A percentile compares a stretch with the other conserved stretches of the same genome.
Evolutionary conservation across 257 asterid genomes (phyloP).

Genomic region (Forsythia viridissima): DNA sequence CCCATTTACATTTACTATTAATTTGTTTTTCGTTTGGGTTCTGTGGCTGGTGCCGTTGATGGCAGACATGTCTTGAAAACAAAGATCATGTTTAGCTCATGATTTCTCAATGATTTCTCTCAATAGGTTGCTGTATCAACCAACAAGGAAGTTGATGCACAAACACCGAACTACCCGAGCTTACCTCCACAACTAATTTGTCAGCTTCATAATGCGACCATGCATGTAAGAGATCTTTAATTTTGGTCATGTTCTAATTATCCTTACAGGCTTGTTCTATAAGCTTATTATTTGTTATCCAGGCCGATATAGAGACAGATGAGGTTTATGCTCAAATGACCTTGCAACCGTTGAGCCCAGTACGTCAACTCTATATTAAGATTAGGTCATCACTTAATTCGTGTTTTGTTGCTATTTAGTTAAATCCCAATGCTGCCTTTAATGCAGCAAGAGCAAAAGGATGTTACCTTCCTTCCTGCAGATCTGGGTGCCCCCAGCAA

Average conservation of each 20-base stretch:
- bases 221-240: conserved; percentile 50
- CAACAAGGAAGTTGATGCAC: conserved; percentile 69
- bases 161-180: conserved; percentile 65
- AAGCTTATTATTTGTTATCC: conserved; percentile 28
- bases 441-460: conserved; percentile 79
- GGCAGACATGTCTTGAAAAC: background rate
- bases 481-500: conserved; percentile 68
- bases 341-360: conserved; percentile 73
- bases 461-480: conserved; percentile 68
- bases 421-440: conserved; percentile 1
- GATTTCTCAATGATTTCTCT: conserved; percentile 6
- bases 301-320: conserved; percentile 83
- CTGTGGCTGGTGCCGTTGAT: background rate
- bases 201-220: conserved; percentile 74
- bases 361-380: conserved; percentile 32
- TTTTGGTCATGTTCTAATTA: conserved; percentile 12
- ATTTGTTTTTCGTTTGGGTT: background rate
- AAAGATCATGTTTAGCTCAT: background rate
- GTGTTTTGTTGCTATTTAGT: background rate
- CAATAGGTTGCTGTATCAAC: conserved; percentile 73
- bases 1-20: background rate
- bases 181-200: conserved; percentile 72
- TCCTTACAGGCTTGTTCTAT: background rate
- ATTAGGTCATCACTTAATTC: background rate
- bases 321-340: conserved; percentile 86